Base-by-base conservation (phyloP, 2,329 filamentous ascomycete genomes). In the Biscogniauxia marginata region DNA sequence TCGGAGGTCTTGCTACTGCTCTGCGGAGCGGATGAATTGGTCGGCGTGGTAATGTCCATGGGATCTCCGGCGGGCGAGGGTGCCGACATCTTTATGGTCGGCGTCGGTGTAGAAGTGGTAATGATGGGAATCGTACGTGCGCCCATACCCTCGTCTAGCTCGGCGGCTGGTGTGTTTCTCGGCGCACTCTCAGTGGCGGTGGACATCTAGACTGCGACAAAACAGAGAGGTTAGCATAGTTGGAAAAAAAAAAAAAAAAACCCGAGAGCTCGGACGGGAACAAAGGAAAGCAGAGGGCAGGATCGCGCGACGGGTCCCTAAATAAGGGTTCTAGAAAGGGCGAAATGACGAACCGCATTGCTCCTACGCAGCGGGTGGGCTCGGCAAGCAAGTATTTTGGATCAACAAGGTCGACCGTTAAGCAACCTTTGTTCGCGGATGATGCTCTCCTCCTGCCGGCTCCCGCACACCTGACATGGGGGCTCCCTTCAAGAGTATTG, bases 1-100 rank as follows among this genome's bases (percentile, higher is more conserved):
- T 79, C 77, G 47, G 76, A 76, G 63, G 73, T 75, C 62, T 78
- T 79, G 64, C 71, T 75, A n/a, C 72, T 67, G 53, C 73, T 74
- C 24, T 75, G 73, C 53, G 77, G 71, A 54, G 74, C 73, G 23
- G 74, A 75, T 57, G 76, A 74, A 69, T 75, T 77, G 59, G 77
- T 75, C 52, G 81, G 80, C 39, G 80, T 82, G 34, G 82, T 81
- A 61, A 85, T 78, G 59, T 86, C 84, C 83, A 86, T 87, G 57
- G 82, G 82, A 55, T 84, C 82, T 63, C 79, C 81, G 24, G 80
- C 57, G 9, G 69, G 79, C 49, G 79, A 80, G 19, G 83, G 80
- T 53, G 82, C 78, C 61, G 84, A 84, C 74, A 82, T 84, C 70
- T 82, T 80, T 68, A 84, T 81, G 57, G 77, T 81, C 39, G 83